phyloP scores from a whole-genome alignment of 345 rosid species.

The Raphanus raphanistrum region DNA sequence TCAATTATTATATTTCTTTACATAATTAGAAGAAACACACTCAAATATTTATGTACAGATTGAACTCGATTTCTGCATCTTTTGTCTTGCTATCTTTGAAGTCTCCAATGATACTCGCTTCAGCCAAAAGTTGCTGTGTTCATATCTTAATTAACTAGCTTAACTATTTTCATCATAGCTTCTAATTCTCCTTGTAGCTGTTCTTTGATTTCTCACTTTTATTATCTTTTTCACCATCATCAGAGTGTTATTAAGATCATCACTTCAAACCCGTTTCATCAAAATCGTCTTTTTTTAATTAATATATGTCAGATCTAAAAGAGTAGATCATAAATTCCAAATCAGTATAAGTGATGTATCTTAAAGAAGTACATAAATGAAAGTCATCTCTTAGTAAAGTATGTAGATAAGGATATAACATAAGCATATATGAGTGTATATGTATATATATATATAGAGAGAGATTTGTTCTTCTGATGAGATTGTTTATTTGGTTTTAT shows the following conservation, averaged over 20 bases:
- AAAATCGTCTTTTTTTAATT: not conserved
- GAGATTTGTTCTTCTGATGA: slow-evolving; percentile 33
- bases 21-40: slow-evolving; percentile 18
- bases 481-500: slow-evolving; percentile 32
- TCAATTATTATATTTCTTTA: not conserved
- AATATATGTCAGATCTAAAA: slow-evolving; percentile 30
- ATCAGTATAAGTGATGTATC: not conserved
- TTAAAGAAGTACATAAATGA: slow-evolving; percentile 11
- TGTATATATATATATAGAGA: not conserved
- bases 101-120: slow-evolving; percentile 26
- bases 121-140: slow-evolving; percentile 26
- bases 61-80: slow-evolving; percentile 29
- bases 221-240: not conserved
- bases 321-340: not conserved
- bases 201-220: slow-evolving; percentile 20
- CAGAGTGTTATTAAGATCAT: not conserved
- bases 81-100: slow-evolving; percentile 33
- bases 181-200: slow-evolving; percentile 19
- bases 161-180: slow-evolving; percentile 5
- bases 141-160: slow-evolving; percentile 18
- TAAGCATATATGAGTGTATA: not conserved
- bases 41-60: slow-evolving; percentile 16
- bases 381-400: slow-evolving; percentile 7
- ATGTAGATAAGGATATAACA: slow-evolving; percentile 30
- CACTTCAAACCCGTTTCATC: slow-evolving; percentile 6